A percentile compares a stretch with the other conserved stretches of the same genome.
phyloP scores from a whole-genome alignment of 2,329 filamentous ascomycete species.

The Ophiostoma piceae region DNA sequence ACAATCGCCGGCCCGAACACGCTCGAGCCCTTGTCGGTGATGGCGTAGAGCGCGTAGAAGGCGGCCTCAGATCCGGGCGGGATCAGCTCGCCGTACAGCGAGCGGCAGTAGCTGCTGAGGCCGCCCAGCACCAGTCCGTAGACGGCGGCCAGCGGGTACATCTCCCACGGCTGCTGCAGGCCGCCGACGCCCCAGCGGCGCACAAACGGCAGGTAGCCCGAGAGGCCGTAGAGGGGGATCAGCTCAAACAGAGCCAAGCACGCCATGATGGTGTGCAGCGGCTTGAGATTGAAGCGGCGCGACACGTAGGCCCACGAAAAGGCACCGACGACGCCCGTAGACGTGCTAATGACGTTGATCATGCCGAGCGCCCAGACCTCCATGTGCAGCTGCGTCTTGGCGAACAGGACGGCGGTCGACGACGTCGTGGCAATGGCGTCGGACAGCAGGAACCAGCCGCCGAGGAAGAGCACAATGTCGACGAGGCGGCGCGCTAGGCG shows the following conservation, averaged over 20 bases:
- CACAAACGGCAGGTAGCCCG: slow-evolving; percentile 81
- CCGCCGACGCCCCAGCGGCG: slow-evolving; percentile 69
- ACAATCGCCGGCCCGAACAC: slow-evolving; percentile 93
- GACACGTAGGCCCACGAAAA: slow-evolving; percentile 85
- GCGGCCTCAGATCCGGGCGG: slow-evolving; percentile 91
- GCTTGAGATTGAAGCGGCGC: slow-evolving; percentile 60
- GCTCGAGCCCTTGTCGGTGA: slow-evolving; percentile 93
- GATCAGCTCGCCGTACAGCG: slow-evolving; percentile 87
- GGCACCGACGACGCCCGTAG: slow-evolving; percentile 77
- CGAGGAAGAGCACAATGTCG: slow-evolving; percentile 73
- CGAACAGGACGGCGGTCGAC: slow-evolving; percentile 90
- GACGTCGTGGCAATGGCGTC: slow-evolving; percentile 93
- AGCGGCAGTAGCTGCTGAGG: slow-evolving; percentile 83
- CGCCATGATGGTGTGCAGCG: slow-evolving; percentile 84
- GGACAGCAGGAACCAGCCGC: slow-evolving; percentile 89
- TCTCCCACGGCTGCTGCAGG: slow-evolving; percentile 92
- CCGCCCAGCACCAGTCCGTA: slow-evolving; percentile 96
- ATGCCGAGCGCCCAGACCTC: slow-evolving; percentile 77
- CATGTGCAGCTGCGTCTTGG: slow-evolving; percentile 91
- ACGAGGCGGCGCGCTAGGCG: slow-evolving; percentile 65
- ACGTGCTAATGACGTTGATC: slow-evolving; percentile 88
- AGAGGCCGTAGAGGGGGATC: slow-evolving; percentile 84
- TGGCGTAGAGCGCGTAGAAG: slow-evolving; percentile 94
- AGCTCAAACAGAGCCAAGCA: slow-evolving; percentile 88
- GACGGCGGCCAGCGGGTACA: slow-evolving; percentile 85